Base-by-base conservation (phyloP, 495 filamentous ascomycete genomes). In the Xylaria venustula region DNA sequence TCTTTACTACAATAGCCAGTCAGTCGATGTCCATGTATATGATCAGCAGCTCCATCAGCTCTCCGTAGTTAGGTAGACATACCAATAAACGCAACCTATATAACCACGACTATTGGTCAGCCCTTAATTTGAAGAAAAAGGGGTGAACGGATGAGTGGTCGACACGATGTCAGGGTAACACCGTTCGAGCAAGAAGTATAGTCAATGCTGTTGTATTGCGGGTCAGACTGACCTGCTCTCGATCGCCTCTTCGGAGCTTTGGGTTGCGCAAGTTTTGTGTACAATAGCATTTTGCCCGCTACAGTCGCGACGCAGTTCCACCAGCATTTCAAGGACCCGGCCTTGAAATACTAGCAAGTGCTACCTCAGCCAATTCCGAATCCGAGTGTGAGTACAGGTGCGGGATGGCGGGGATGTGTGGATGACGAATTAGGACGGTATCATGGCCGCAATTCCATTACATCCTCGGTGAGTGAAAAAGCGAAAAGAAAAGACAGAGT, bases 171-270 rank as follows among this genome's bases (percentile, higher is more conserved):
- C 42, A 6, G 30, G 2, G 49, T 32, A 37, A 14, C 50, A 61
- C 50, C 22, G 17, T 2, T 48, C 12, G 20, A 26, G 9, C 14
- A 23, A 19, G 36, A 34, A 34, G 9, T 36, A 22, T 40, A 30
- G 9, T 1, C 25, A 32, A 34, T n/a, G 56, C 25, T 14, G 46
- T 23, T 8, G 23, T 30, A 9, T 11, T 23, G 8, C 22, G 47
- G 45, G 22, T 26, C 32, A 32, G 36, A 77, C 83, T 76, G 75
- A 87, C 84, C 85, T 65, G 83, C 82, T 78, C 84, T 76, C 22
- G 84, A 86, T 61, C 85, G 78, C 58, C 74, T 76, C 72, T 87
- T 87, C 34, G 85, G 84, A 62, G 77, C 74, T 67, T 85, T 87
- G 34, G 84, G 82, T 62, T 80, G 71, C 51, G 84, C 85, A 46